Evolutionary conservation across 2,329 filamentous ascomycete genomes (phyloP).

Genomic region (Pyricularia pennisetigena): DNA sequence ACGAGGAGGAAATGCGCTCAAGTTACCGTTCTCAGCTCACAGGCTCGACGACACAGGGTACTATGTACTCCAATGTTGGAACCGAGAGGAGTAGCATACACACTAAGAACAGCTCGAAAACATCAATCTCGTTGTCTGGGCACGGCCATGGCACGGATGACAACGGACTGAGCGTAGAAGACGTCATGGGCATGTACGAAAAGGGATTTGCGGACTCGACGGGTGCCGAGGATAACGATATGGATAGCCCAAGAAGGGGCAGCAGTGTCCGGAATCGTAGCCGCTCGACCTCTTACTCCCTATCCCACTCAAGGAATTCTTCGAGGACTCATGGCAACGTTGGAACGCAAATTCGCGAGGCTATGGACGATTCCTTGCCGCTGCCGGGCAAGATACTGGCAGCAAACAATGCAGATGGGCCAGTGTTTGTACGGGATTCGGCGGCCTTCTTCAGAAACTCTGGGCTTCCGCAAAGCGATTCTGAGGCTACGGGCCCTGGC

Average conservation of each 20-base stretch:
- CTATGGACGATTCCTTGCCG: constrained; percentile 25
- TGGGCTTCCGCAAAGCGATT: constrained; percentile 21
- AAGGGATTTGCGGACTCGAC: constrained; percentile 48
- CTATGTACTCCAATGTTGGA: constrained; percentile 30
- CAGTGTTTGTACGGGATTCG: constrained; percentile 26
- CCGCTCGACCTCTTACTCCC: constrained; percentile 1
- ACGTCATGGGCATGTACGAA: constrained; percentile 63
- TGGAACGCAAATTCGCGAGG: constrained; percentile 27
- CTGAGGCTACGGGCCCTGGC: constrained; percentile 18
- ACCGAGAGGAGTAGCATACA: constrained; percentile 76
- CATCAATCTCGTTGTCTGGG: constrained; percentile 29
- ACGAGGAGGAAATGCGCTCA: constrained; percentile 43
- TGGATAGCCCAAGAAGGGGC: constrained; percentile 21
- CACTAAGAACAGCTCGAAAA: constrained; percentile 70
- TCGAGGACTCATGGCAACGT: constrained; percentile 10
- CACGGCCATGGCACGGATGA: constrained; percentile 23
- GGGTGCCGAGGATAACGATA: constrained; percentile 30
- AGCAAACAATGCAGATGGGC: constrained; percentile 13
- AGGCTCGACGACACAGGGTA: constrained; percentile 47
- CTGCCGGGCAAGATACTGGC: constrained; percentile 14
- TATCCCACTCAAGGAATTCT: background rate
- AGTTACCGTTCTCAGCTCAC: constrained; percentile 48
- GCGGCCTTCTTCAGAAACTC: constrained; percentile 25
- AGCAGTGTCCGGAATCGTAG: constrained; percentile 8
- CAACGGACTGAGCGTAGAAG: constrained; percentile 52